Evolutionary conservation across 1,284 basidiomycete genomes (phyloP).

Genomic region (Garcileccinum viscosum): DNA sequence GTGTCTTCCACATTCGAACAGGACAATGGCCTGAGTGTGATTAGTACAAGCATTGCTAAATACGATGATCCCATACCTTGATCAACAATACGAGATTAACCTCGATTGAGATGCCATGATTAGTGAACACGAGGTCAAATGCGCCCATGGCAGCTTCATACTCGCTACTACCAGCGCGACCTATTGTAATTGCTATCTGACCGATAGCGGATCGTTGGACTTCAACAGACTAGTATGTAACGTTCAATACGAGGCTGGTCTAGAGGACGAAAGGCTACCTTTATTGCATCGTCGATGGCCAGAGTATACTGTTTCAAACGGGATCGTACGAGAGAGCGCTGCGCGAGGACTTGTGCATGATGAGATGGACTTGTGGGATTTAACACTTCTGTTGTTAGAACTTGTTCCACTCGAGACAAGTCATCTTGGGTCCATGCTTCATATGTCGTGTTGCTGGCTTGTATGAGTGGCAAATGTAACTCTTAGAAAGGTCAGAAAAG

Average conservation of each 20-base stretch:
- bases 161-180: neutral
- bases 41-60: neutral
- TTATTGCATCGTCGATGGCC: conserved; percentile 3
- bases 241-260: neutral
- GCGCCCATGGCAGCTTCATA: neutral
- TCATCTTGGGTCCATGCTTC: neutral
- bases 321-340: neutral
- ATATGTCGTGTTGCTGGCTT: neutral
- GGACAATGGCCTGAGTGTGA: conserved; percentile 5
- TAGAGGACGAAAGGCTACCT: neutral
- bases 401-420: neutral
- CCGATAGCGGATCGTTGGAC: neutral
- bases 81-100: conserved; percentile 3
- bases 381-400: neutral
- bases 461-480: neutral
- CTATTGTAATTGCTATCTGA: neutral
- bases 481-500: neutral
- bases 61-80: neutral
- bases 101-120: neutral
- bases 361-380: neutral
- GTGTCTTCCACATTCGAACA: conserved; percentile 7
- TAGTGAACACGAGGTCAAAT: conserved; percentile 6
- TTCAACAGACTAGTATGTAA: neutral
- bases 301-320: neutral
- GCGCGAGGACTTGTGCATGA: neutral